Evolutionary conservation across 768 basidiomycete genomes (phyloP), one percentile per base, ranked within the genome.

Genomic region (Amanita subjunquillea): DNA sequence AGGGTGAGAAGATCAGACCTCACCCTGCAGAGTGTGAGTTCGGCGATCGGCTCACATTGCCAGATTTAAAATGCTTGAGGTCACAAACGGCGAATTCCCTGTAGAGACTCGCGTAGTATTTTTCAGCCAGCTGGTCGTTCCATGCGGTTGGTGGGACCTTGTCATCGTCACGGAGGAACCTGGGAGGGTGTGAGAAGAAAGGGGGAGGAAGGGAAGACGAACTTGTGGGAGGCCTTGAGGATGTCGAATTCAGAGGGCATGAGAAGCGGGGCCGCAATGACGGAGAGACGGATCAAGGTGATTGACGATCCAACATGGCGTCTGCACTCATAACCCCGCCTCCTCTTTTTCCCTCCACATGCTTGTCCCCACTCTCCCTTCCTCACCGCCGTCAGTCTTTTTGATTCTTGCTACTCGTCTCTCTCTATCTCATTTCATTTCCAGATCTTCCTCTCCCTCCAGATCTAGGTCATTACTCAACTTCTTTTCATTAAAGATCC

Each of bases 1-100:
- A 55, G 20, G 9, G 29, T 39, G 6, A 39, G 12, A 48, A 29
- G 50, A 13, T 27, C 13, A 34, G 32, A 34, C 12, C 10, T 12
- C 32, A 17, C 17, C 17, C 17, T 17, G 17, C 17, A 34, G 34
- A 41, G 25, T 22, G 8, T 32, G 29, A 40, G 8, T 51, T 34
- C 25, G 37, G 3, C 32, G 12, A 43, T 29, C 22, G 17, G 64
- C 83, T 57, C 56, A 94, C 91, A 55, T 88, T 86, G 13, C 91
- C 89, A 0, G 87, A 83, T 70, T 92, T 96, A 74, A 90, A 96
- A 63, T 97, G 95, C 70, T 97, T 97, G 55, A 97, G 71, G 67
- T 97, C 91, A 62, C 90, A 92, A 20, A 93, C 72, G 0, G 89
- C 91, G 60, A 85, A 98, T 66, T 98, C 94, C 56, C 91, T 86